Base-by-base conservation (phyloP, 1,139 yeast genomes). In the Pneumocystis canis region DNA sequence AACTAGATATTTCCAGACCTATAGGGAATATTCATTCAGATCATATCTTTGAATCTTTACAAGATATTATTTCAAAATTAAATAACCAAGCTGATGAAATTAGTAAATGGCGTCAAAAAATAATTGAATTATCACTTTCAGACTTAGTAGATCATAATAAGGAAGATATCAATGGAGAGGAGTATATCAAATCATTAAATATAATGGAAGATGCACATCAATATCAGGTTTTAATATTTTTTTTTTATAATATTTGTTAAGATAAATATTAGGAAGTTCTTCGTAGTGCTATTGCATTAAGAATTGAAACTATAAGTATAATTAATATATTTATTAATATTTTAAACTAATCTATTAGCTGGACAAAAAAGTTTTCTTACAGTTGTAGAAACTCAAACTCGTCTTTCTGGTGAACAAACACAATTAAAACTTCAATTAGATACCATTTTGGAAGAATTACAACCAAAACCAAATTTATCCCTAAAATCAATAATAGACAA, bases 151-250 rank as follows among this genome's bases (percentile, higher is more conserved):
- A 76, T 58, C 71, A 71, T 39, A 76, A 75, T 18, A 74, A 76
- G 1, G 53, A 53, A n/a, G 77, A 75, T 33, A 84, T 85, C 1
- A 83, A 83, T 65, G 95, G 94, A 25, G 87, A 83, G 63, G 97
- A 89, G 69, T 92, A 89, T 71, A 84, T 82, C 32, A 80, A 80
- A 18, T 83, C 94, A 0, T 77, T 90, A 61, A 31, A 47, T 47
- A 47, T 47, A 11, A 47, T 47, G 54, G 54, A 47, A 47, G 54
- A 47, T 47, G 54, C 54, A 11, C 25, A 47, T 47, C 54, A 47
- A 47, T 47, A 47, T 28, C 30, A 25, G 31, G 54, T 47, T 25
- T 47, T 18, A 25, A 25, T 25, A 47, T 25, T 9, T 25, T 41
- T 47, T 35, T 11, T 47, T 20, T 28, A 47, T 47, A 9, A 25